A percentile compares a stretch with the other conserved stretches of the same genome.
Conservation (phyloP, 768 basidiomycete genomes). For the Macrolepiota fuliginosa region DNA sequence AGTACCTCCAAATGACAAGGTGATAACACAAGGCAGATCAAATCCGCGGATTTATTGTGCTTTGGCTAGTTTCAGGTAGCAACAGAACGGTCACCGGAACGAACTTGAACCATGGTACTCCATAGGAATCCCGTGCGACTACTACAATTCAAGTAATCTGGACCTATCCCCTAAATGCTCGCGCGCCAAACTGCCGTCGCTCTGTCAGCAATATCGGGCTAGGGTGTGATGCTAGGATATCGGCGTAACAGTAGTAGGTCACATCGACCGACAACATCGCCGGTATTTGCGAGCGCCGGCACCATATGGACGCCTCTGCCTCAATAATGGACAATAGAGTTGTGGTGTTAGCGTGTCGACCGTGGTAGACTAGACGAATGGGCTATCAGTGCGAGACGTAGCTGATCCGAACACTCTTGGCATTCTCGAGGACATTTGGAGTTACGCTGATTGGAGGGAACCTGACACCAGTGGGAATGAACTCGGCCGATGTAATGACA, state of each 20-base stretch:
- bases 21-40: background rate
- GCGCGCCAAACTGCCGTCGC: background rate
- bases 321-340: background rate
- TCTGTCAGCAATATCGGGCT: background rate
- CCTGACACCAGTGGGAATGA: background rate
- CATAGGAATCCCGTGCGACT: background rate
- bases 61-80: background rate
- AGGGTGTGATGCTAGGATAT: background rate
- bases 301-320: background rate
- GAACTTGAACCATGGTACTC: background rate
- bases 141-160: background rate
- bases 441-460: background rate
- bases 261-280: background rate
- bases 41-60: conserved; percentile 1
- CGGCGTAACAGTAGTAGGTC: background rate
- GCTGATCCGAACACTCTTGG: conserved; percentile 1
- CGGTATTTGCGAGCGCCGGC: background rate
- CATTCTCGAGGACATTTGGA: background rate
- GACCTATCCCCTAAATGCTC: background rate
- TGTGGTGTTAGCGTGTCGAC: background rate
- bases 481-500: conserved; percentile 1
- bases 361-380: background rate
- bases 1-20: background rate
- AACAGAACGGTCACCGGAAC: background rate
- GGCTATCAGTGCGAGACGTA: background rate